These are phyloP conservation scores for Phytomonas sp. DNA, from an alignment of 208 protist species.

Conservation along the genomic window DNA sequence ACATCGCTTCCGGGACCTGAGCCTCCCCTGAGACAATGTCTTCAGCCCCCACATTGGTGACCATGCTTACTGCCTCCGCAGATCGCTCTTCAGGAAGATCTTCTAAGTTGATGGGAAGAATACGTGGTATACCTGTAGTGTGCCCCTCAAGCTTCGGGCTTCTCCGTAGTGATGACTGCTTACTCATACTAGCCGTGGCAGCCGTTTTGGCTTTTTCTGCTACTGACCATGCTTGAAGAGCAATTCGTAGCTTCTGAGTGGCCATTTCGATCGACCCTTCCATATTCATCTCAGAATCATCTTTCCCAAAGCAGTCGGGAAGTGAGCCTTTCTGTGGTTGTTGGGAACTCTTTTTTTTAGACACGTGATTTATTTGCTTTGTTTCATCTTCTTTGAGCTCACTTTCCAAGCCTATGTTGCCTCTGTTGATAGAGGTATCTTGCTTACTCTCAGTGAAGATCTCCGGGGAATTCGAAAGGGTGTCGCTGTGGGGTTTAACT, in stretches of 20 bases:
- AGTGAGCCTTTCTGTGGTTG: background rate
- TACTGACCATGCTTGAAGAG: conserved; percentile 20
- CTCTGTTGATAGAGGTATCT: background rate
- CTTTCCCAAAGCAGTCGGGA: background rate
- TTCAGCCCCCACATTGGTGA: background rate
- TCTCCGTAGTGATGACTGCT: background rate
- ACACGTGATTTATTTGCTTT: background rate
- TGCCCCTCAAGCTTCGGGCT: background rate
- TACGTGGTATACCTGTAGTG: background rate
- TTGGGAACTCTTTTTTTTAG: background rate
- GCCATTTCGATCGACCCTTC: conserved; percentile 11
- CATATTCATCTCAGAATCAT: background rate
- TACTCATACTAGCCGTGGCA: background rate
- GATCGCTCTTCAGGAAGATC: background rate
- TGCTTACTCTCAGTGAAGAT: background rate
- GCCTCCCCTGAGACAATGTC: background rate
- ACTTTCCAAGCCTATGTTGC: background rate
- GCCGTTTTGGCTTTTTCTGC: conserved; percentile 21
- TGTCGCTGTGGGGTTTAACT: background rate
- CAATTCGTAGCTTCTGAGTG: conserved; percentile 16
- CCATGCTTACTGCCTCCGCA: background rate
- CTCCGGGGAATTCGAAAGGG: background rate
- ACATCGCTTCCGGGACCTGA: background rate
- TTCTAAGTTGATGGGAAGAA: background rate
- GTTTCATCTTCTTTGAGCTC: background rate